Conservation (phyloP, 1,284 basidiomycete species). For the Rhodotorula glutinis region DNA sequence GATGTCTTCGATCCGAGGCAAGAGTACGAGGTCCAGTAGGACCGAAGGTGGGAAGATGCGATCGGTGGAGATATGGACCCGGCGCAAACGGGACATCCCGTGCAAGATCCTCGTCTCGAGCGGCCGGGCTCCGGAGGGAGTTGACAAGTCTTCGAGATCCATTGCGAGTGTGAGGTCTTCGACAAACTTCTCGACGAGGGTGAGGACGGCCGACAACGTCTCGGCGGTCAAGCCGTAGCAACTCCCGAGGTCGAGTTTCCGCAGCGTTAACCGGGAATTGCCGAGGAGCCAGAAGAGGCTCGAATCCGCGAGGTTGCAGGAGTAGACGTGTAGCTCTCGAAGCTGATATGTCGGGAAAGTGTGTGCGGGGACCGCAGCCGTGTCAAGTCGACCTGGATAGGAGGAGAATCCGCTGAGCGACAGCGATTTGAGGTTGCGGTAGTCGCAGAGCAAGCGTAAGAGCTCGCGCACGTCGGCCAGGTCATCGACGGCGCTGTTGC, state of each 20-base stretch:
- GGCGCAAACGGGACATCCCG: background rate
- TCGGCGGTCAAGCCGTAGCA: background rate
- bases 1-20: background rate
- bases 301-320: constrained; percentile 4
- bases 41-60: constrained; percentile 4
- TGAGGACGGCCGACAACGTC: constrained; percentile 2
- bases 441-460: constrained; percentile 1
- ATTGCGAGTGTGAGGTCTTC: constrained; percentile 7
- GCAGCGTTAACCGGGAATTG: background rate
- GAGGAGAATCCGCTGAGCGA: constrained; percentile 7
- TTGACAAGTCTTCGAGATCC: constrained; percentile 17
- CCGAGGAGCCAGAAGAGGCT: constrained; percentile 21
- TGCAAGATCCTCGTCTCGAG: constrained; percentile 3
- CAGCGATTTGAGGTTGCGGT: constrained; percentile 5
- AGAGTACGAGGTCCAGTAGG: background rate
- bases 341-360: constrained; percentile 12
- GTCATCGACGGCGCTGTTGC: background rate
- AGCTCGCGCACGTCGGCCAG: constrained; percentile 12
- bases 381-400: background rate
- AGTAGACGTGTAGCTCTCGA: constrained; percentile 4
- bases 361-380: background rate
- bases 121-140: background rate
- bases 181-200: constrained; percentile 1
- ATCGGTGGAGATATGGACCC: constrained; percentile 13
- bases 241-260: constrained; percentile 2